A percentile compares a stretch with the other conserved stretches of the same genome.
phyloP scores from a whole-genome alignment of 345 rosid species.

The Noccaea caerulescens region DNA sequence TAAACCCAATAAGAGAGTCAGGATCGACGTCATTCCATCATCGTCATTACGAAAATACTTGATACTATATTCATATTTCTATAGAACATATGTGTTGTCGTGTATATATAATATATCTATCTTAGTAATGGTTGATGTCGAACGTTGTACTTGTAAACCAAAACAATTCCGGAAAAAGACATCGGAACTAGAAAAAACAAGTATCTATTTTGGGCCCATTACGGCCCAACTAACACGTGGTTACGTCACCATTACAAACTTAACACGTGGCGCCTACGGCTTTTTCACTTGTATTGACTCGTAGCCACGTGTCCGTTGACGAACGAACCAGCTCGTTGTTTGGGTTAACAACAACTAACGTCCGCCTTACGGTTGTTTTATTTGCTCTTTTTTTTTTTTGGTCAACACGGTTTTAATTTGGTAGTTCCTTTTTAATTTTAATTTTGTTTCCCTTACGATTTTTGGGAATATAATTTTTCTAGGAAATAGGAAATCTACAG shows the following conservation, averaged over 20 bases:
- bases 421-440: not conserved
- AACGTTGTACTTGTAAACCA: slow-evolving; percentile 6
- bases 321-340: slow-evolving; percentile 24
- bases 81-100: not conserved
- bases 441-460: too few relatives aligned
- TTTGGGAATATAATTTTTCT: too few relatives aligned
- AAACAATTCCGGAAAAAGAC: slow-evolving; percentile 10
- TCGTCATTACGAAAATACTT: not conserved
- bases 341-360: slow-evolving; percentile 25
- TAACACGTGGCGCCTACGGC: slow-evolving; percentile 40
- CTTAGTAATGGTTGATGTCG: slow-evolving; percentile 19
- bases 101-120: not conserved
- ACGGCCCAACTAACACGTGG: slow-evolving; percentile 50
- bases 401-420: slow-evolving; percentile 11
- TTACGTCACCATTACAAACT: slow-evolving; percentile 32
- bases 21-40: not conserved
- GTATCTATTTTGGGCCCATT: slow-evolving; percentile 27
- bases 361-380: slow-evolving; percentile 15
- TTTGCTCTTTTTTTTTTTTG: not conserved
- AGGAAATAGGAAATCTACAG: too few relatives aligned
- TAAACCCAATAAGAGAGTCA: slow-evolving; percentile 1
- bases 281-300: not conserved
- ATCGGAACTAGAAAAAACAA: slow-evolving; percentile 15
- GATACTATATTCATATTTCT: not conserved
- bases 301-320: slow-evolving; percentile 47